phyloP scores from a whole-genome alignment of 2,329 filamentous ascomycete species.

The Phialophora macrospora region DNA sequence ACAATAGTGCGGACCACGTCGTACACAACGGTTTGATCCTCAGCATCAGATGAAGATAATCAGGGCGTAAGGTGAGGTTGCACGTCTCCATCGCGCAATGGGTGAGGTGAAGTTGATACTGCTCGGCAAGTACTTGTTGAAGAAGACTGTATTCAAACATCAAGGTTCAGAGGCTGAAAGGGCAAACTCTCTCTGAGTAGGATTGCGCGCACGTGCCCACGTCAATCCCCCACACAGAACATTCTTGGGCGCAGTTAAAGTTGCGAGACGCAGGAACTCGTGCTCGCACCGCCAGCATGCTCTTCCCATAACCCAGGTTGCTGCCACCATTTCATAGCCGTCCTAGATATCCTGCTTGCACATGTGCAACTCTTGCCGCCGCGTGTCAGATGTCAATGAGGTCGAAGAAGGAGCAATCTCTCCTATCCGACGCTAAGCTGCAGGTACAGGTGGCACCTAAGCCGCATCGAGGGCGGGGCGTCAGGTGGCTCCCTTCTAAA shows the following conservation, averaged over 20 bases:
- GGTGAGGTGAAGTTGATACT: not conserved
- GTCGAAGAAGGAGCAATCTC: slow-evolving; percentile 28
- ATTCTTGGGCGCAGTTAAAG: not conserved
- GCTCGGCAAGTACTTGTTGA: not conserved
- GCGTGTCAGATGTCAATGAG: slow-evolving; percentile 9
- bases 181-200: not conserved
- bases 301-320: not conserved
- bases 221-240: not conserved
- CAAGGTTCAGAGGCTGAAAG: not conserved
- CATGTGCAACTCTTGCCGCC: not conserved
- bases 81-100: not conserved
- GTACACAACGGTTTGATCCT: not conserved
- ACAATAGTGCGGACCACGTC: not conserved
- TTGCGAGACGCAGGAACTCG: not conserved
- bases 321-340: not conserved
- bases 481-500: slow-evolving; percentile 23
- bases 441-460: slow-evolving; percentile 28
- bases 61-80: not conserved
- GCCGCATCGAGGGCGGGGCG: slow-evolving; percentile 24
- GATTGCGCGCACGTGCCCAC: not conserved
- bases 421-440: slow-evolving; percentile 22
- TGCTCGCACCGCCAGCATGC: not conserved
- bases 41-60: not conserved
- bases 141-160: not conserved
- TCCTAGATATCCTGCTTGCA: not conserved